These are phyloP conservation scores for Perkinsus chesapeaki DNA, from an alignment of 169 alveolate genomes.

Conservation along the genomic window DNA sequence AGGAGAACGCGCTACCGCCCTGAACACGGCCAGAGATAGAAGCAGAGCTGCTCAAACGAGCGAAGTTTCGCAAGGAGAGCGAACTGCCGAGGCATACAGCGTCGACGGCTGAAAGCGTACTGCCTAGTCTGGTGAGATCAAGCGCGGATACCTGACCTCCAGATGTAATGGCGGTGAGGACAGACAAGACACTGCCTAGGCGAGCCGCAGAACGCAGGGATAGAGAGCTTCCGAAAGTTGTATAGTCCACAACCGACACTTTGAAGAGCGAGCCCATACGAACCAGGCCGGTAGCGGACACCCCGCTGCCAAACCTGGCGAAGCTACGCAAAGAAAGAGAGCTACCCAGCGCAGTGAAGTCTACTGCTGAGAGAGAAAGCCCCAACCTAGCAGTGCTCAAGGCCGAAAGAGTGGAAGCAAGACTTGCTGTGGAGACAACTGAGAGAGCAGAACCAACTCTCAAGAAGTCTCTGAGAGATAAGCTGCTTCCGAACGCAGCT, in stretches of 20 bases:
- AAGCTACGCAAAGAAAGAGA: neutral
- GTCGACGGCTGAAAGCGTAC: neutral
- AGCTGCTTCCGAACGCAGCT: neutral
- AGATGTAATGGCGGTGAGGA: neutral
- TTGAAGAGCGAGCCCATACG: neutral
- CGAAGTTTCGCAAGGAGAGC: neutral
- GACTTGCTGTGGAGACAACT: neutral
- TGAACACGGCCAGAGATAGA: neutral
- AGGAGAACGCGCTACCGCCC: neutral
- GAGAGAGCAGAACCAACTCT: neutral
- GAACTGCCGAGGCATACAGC: neutral
- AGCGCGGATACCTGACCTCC: neutral
- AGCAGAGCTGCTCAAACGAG: neutral
- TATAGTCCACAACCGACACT: neutral
- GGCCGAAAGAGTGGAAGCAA: neutral
- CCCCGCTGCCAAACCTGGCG: neutral
- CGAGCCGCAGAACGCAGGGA: neutral
- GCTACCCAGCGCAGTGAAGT: neutral
- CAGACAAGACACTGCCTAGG: neutral
- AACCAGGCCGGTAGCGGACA: neutral
- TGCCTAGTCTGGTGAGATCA: neutral
- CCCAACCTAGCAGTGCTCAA: neutral
- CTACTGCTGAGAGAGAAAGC: neutral
- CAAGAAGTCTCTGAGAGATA: neutral
- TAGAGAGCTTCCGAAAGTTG: neutral